phyloP scores from a whole-genome alignment of 2,329 filamentous ascomycete species.

The Cordyceps militaris region DNA sequence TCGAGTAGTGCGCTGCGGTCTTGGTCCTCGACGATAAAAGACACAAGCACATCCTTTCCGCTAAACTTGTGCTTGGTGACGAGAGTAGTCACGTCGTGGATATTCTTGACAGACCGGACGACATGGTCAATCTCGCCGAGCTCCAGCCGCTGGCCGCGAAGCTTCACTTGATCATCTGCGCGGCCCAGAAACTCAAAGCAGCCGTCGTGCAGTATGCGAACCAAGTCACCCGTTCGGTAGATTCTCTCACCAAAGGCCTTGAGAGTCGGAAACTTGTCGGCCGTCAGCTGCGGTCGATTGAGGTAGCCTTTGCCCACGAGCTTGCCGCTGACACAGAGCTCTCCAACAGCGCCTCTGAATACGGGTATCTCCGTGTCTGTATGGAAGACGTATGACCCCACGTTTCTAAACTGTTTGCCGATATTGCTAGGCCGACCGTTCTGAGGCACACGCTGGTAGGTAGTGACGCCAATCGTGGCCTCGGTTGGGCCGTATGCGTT shows the following conservation, averaged over 20 bases:
- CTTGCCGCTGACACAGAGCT: conserved; percentile 80
- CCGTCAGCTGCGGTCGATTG: conserved; percentile 69
- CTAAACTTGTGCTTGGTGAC: conserved; percentile 63
- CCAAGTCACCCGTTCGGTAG: conserved; percentile 85
- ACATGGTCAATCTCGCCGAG: conserved; percentile 86
- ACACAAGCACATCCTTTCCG: conserved; percentile 75
- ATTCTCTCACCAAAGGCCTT: conserved; percentile 51
- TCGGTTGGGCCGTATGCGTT: conserved; percentile 93
- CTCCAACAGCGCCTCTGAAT: conserved; percentile 70
- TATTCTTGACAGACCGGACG: conserved; percentile 51
- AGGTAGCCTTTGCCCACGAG: conserved; percentile 88
- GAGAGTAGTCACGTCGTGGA: conserved; percentile 68
- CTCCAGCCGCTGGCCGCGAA: conserved; percentile 82
- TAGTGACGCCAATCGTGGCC: conserved; percentile 86
- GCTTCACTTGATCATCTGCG: conserved; percentile 85
- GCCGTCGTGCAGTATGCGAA: conserved; percentile 70
- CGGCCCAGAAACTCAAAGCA: conserved; percentile 84
- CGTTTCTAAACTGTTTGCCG: conserved; percentile 78
- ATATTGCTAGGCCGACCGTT: conserved; percentile 84
- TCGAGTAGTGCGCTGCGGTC: conserved; percentile 14
- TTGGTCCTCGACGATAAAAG: conserved; percentile 50
- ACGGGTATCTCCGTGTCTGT: conserved; percentile 66
- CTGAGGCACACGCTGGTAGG: conserved; percentile 71
- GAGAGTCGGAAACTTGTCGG: conserved; percentile 66
- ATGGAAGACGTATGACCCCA: conserved; percentile 71